Evolutionary conservation across 306 rosid species (phyloP).

Genomic region (Fragaria vesca): DNA sequence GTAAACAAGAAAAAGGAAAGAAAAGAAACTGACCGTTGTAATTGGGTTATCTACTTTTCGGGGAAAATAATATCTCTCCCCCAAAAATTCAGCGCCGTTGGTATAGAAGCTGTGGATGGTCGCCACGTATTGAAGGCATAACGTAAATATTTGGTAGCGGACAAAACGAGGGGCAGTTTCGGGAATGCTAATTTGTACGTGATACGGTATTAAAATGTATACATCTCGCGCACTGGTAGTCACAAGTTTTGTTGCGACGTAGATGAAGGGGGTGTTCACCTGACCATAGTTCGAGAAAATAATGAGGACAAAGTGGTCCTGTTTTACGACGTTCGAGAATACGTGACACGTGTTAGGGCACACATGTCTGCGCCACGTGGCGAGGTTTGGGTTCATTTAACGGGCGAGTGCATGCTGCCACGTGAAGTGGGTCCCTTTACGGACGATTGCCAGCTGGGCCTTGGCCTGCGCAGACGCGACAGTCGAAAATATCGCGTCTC

Average conservation of each 20-base stretch:
- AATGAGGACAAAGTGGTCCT: constrained; percentile 53
- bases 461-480: constrained; percentile 12
- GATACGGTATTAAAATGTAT: neutral
- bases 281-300: constrained; percentile 24
- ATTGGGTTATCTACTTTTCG: neutral
- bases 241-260: constrained; percentile 43
- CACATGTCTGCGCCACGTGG: constrained; percentile 25
- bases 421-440: constrained; percentile 41
- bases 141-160: neutral
- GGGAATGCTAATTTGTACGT: constrained; percentile 11
- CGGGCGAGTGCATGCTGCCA: constrained; percentile 30
- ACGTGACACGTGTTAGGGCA: constrained; percentile 14
- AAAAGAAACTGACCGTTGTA: neutral
- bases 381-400: neutral
- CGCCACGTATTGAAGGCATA: constrained; percentile 24
- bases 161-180: constrained; percentile 31
- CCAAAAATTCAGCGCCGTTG: constrained; percentile 7
- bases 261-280: constrained; percentile 21
- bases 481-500: neutral
- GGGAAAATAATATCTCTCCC: neutral
- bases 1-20: neutral
- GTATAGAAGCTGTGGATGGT: neutral
- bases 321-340: constrained; percentile 34
- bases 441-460: constrained; percentile 38
- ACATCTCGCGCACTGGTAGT: neutral